Evolutionary conservation across 2,329 filamentous ascomycete genomes (phyloP).

Genomic region (Diaporthe ilicicola): DNA sequence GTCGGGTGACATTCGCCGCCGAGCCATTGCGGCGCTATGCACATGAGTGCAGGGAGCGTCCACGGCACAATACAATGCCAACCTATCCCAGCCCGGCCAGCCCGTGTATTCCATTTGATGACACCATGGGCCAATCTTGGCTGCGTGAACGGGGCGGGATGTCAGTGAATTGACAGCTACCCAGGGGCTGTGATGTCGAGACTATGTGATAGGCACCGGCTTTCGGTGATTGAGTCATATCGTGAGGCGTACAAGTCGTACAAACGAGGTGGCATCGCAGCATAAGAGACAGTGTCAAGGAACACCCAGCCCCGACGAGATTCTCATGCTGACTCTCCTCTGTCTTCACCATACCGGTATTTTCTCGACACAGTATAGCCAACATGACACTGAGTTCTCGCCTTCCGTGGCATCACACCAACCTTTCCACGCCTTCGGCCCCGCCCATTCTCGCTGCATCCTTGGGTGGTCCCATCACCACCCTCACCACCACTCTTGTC

Average conservation of each 20-base stretch:
- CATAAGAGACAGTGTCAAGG: background rate
- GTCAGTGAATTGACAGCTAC: background rate
- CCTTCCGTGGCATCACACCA: background rate
- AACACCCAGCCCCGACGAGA: background rate
- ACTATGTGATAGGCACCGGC: background rate
- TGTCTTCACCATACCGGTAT: background rate
- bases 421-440: background rate
- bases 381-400: slow-evolving; percentile 1
- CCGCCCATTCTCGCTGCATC: background rate
- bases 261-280: background rate
- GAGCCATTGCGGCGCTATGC: background rate
- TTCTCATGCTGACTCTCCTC: background rate
- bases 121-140: background rate
- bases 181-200: background rate
- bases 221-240: background rate
- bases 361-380: background rate
- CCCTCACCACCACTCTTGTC: background rate
- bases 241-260: background rate
- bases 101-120: background rate
- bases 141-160: background rate
- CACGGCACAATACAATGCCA: background rate
- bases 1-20: background rate
- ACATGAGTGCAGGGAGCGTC: too few species aligned
- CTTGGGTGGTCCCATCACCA: background rate
- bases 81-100: too few species aligned